Evolutionary conservation across 495 filamentous ascomycete species (phyloP), one percentile per base, ranked within the genome.

Genomic region (Tuber calosporum): DNA sequence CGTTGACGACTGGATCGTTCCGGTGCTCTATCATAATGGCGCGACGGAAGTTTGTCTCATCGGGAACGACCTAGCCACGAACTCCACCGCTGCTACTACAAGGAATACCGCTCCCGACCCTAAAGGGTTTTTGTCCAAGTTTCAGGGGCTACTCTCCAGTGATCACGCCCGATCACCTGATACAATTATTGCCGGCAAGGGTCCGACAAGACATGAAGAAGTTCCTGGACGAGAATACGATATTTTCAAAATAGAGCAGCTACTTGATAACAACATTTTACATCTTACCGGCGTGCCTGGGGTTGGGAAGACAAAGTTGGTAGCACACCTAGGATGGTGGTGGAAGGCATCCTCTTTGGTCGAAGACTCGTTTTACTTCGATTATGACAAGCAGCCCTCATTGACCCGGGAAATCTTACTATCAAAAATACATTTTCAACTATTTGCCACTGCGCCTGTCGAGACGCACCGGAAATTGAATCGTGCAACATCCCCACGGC

Each of bases 261-360:
- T 77, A 66, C 69, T 77, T 20, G 69, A 73, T 42, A 76, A 66
- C n/a, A 73, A 76, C 40, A 41, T 76, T 6, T 67, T 77, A 36
- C 73, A 71, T 17, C 30, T 77, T 5, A 39, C 67, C 22, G 75
- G 75, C 17, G 58, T 68, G 4, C 75, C 75, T 3, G 75, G 75
- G 34, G 43, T 69, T 4, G 75, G 75, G 38, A 77, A 77, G 22
- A 72, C 75, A 37, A 77, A 74, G 62, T 42, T 77, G 6, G 40
- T 71, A 36, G 26, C 66, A 6, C 75, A 77, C 66, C 30, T 77
- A 8, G 67, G 74, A 8, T 77, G 75, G 75, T 77, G 75, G 75
- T 77, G 75, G 75, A 77, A 77, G 70, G 48, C 39, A 39, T 72
- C 75, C n/a, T 69, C 66, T 7, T 37, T 76, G n/a, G 70, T 77